Evolutionary conservation across 768 basidiomycete species (phyloP), one percentile per base, ranked within the genome.

Genomic region (Vararia minispora): DNA sequence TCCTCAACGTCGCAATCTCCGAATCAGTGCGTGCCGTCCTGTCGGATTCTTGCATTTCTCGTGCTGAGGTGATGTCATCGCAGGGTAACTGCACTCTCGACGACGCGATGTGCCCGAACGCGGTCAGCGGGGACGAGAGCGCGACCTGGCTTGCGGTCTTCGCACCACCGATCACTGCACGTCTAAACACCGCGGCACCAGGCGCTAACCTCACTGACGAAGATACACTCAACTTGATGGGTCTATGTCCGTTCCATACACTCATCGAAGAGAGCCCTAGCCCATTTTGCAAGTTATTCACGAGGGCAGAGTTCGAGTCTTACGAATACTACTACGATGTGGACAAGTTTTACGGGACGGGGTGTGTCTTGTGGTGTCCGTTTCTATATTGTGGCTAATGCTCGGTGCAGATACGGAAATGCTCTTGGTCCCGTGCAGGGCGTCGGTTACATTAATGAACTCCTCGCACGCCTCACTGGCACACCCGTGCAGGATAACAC

Each of bases 401-500:
- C 29, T 11, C 27, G 5, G 21, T 33, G 14, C 42, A 83, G 81
- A 14, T 71, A 84, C 42, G 85, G 86, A 3, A 73, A 76, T 43
- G 47, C 55, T 2, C 62, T 89, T 1, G 86, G 87, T 2, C 77
- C 64, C 4, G 74, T 87, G 6, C 84, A 86, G 53, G 86, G 87
- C 23, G 78, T 90, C 3, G 90, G 89, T 5, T 94, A 84, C 54
- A 65, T 85, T 51, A 90, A 89, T 54, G 89, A 92, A 59, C 71
- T 94, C n/a, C 55, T 92, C 16, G 84, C 86, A 0, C 74, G 91
- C 9, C 66, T 94, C 29, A 84, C 79, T 0, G 65, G 66, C 12
- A 57, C 54, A 12, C 71, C 75, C 2, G 80, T 86, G 21, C 54
- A 53, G 28, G 85, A 88, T 56, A 51, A 68, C 44, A 88, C 85